Base-by-base conservation (phyloP, 2,329 filamentous ascomycete species). In the Venturia effusa region DNA sequence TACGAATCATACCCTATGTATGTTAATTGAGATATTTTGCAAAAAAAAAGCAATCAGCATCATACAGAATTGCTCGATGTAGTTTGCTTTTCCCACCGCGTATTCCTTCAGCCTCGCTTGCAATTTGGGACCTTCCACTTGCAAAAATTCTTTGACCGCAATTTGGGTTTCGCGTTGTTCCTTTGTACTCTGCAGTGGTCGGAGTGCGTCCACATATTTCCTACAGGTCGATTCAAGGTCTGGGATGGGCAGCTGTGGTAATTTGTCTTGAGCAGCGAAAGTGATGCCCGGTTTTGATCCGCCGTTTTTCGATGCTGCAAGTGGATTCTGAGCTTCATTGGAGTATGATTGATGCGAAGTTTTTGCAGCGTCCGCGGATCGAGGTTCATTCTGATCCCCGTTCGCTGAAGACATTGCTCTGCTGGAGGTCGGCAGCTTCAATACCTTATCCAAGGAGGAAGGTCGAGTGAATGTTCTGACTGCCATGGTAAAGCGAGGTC, bases 51-150 rank as follows among this genome's bases (percentile, higher is more conserved):
- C 11, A 13, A 37, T 2, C 19, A 3, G 24, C 54, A 27, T 60
- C 54, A 27, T 63, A 96, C 93, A 99, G 70, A 99, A 99, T 71
- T 99, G 94, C 74, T 97, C 94, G 70, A 99, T 97, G 73, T 97
- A 99, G 76, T 93, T 97, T 43, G 90, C 90, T 77, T 92, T 93
- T 55, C 89, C 91, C 60, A 85, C 86, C 10, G 94, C 92, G 79
- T 97, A 99, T 70, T 88, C 86, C 79, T 92, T 94, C 64, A 97
- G 77, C 74, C 88, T 92, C 66, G 94, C 90, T 73, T 99, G 92
- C 59, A 99, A 77, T 57, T 88, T 85, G 0, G 89, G 90, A 0
- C 94, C 94, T 67, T 97, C 92, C 0, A 82, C 79, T 69, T 83
- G 86, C 48, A 97, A 76, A 68, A 97, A 97, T 37, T 96, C 91